A percentile compares a stretch with the other conserved stretches of the same genome.
phyloP scores from a whole-genome alignment of 176 grass and related monocot genomes.

The Chrysopogon serrulatus region DNA sequence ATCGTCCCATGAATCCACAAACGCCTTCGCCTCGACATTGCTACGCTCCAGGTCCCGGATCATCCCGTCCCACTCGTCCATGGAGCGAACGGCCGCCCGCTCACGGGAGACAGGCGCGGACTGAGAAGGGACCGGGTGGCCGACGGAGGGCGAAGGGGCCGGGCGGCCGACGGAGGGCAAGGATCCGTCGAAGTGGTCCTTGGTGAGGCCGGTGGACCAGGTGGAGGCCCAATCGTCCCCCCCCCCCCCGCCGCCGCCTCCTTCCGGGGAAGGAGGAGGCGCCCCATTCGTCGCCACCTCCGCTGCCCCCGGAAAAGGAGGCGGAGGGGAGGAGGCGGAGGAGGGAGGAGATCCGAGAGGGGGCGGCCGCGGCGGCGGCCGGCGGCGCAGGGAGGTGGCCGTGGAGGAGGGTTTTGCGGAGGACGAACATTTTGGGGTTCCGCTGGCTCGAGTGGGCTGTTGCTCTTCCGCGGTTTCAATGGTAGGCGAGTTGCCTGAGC shows the following conservation, averaged over 20 bases:
- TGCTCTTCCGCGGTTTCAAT: constrained; percentile 26
- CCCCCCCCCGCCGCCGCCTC: neutral
- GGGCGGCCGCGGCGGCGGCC: neutral
- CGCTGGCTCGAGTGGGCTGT: constrained; percentile 24
- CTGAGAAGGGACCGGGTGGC: constrained; percentile 4
- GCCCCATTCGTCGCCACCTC: constrained; percentile 56
- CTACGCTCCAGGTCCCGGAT: constrained; percentile 33
- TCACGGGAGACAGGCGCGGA: constrained; percentile 21
- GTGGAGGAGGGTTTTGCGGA: constrained; percentile 66
- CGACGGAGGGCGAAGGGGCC: constrained; percentile 4
- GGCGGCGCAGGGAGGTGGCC: constrained; percentile 44
- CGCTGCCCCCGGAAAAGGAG: neutral
- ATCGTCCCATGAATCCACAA: constrained; percentile 57
- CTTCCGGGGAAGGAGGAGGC: constrained; percentile 18
- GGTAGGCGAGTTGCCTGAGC: neutral
- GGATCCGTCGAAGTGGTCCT: constrained; percentile 89
- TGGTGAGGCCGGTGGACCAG: constrained; percentile 86
- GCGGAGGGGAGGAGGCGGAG: constrained; percentile 25
- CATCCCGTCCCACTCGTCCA: constrained; percentile 63
- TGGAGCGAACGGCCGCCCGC: constrained; percentile 37
- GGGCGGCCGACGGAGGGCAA: constrained; percentile 32
- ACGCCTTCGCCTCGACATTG: constrained; percentile 36
- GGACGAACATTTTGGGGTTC: constrained; percentile 44
- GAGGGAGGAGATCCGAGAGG: constrained; percentile 38
- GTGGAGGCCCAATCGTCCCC: constrained; percentile 72